Conservation (phyloP, 2,329 filamentous ascomycete genomes). For the Aspergillus cejpii region DNA sequence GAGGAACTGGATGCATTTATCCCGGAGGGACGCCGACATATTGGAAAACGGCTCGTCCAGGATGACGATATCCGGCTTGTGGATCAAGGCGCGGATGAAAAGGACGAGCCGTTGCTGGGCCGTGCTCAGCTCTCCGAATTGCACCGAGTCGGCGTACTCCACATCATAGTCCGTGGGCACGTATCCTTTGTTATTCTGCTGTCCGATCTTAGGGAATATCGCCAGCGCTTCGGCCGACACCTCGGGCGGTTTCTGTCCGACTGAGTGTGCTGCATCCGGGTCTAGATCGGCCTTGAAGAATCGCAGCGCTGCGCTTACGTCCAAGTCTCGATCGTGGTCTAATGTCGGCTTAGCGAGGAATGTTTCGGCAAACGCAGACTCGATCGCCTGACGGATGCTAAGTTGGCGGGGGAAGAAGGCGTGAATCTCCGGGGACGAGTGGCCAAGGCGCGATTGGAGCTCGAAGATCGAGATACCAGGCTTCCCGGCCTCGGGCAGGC, state of each 20-base stretch:
- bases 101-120: constrained; percentile 68
- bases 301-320: constrained; percentile 62
- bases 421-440: constrained; percentile 90
- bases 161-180: constrained; percentile 27
- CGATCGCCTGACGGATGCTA: constrained; percentile 65
- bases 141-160: constrained; percentile 67
- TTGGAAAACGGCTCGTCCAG: constrained; percentile 84
- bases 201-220: constrained; percentile 18
- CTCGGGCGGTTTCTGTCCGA: constrained; percentile 12
- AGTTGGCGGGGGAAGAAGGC: constrained; percentile 79
- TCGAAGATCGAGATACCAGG: constrained; percentile 85
- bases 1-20: constrained; percentile 80
- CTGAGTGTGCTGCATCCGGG: constrained; percentile 38
- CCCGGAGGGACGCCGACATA: constrained; percentile 72
- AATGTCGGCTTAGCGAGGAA: constrained; percentile 66
- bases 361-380: constrained; percentile 86
- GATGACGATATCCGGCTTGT: constrained; percentile 72
- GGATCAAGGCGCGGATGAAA: constrained; percentile 74
- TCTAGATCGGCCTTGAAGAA: constrained; percentile 79
- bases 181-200: constrained; percentile 3
- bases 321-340: constrained; percentile 48
- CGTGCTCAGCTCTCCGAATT: constrained; percentile 57
- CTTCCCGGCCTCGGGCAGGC: constrained; percentile 65
- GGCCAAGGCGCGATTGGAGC: constrained; percentile 80
- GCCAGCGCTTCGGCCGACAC: background rate